Evolutionary conservation across 306 rosid genomes (phyloP), one percentile per base, ranked within the genome.

Genomic region (Psophocarpus tetragonolobus): DNA sequence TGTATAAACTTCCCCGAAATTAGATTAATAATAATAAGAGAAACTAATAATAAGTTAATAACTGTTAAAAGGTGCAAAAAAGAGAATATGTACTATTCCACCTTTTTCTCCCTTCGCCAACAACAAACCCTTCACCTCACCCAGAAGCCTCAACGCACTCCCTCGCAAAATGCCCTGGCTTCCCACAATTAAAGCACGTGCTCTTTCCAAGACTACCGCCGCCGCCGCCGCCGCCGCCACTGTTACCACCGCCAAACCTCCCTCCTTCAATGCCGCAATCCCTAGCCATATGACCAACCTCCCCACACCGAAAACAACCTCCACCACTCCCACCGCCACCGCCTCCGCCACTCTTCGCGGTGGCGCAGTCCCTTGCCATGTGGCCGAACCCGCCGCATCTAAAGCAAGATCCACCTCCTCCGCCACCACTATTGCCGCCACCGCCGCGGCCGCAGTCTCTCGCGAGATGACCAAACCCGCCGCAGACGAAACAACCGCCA

Each of bases 131-230:
- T 17, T 44, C 73, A 20, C 58, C 58, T 51, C 81, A 83, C 13
- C 77, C 87, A 68, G 90, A 61, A 2, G 81, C 84, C 5, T 81
- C 84, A 8, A 87, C 73, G 66, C 98, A 93, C 32, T 93, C 98
- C 79, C 86, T 90, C 0, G 97, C 97, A 79, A 91, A 84, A 80
- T 91, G 96, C 13, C 93, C 93, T 9, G 88, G 82, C 81, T 88
- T 85, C 77, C 97, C 97, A 71, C 97, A 92, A 41, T 89, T 86
- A 50, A 87, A 93, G 78, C 95, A 90, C 1, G 79, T 73, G 35
- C 20, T 78, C 12, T 56, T 68, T 0, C 85, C 80, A 29, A n/a
- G n/a, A n/a, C 54, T 80, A 33, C 76, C 68, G 0, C 58, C 58
- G 0, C 81, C 88, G 0, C 81, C 78, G 0, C 87, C 81, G 0